Evolutionary conservation across 2,329 filamentous ascomycete genomes (phyloP).

Genomic region (Didymella keratinophila): DNA sequence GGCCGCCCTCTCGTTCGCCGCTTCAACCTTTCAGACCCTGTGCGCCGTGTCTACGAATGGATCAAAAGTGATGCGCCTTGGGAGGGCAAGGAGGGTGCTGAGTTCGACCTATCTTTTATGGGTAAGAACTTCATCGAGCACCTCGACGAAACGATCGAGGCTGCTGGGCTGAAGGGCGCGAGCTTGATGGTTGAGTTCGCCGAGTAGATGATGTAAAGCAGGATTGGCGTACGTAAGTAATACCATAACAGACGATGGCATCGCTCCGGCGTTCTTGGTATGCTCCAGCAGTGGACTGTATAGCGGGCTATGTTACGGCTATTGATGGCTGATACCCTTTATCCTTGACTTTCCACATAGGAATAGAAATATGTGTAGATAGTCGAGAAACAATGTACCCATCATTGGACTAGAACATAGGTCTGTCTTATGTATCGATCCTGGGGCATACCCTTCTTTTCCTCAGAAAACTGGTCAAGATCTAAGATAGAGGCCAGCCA

Average conservation of each 20-base stretch:
- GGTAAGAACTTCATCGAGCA: constrained; percentile 83
- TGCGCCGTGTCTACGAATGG: constrained; percentile 92
- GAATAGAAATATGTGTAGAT: constrained; percentile 14
- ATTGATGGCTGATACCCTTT: constrained; percentile 12
- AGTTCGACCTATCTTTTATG: constrained; percentile 89
- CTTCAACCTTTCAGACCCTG: constrained; percentile 79
- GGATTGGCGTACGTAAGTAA: not conserved
- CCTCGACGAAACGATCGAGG: constrained; percentile 76
- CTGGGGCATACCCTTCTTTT: too few species aligned
- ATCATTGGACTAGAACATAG: not conserved
- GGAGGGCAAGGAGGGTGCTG: constrained; percentile 77
- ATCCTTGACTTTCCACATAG: not conserved
- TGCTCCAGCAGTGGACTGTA: constrained; percentile 1
- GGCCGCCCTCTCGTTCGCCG: constrained; percentile 83
- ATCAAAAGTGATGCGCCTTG: constrained; percentile 83
- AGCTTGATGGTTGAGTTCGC: constrained; percentile 93
- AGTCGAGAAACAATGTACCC: not conserved
- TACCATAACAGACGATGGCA: constrained; percentile 1
- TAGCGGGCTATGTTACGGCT: constrained; percentile 2
- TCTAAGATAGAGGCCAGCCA: not conserved
- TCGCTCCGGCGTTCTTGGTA: constrained; percentile 17
- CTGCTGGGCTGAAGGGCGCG: constrained; percentile 87
- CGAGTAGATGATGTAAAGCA: constrained; percentile 22
- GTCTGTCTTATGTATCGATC: not conserved
- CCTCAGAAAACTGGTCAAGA: not conserved